Conservation (phyloP, 805 yeast species). For the Suhomyces sp. region DNA sequence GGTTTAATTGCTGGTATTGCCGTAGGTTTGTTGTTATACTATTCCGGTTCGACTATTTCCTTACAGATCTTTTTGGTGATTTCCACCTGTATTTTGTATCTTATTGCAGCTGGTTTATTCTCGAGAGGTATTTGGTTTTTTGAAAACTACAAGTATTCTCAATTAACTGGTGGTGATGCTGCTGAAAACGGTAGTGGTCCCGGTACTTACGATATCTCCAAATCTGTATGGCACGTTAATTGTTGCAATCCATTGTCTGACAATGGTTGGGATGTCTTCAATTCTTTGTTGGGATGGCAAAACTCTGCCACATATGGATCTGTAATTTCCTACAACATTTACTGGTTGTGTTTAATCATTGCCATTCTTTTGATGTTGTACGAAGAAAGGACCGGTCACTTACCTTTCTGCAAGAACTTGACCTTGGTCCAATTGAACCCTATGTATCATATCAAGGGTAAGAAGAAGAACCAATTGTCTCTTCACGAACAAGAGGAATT, state of each 20-base stretch:
- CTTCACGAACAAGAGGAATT: slow-evolving; percentile 33
- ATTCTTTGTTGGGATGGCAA: slow-evolving; percentile 95
- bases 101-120: slow-evolving; percentile 89
- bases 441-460: slow-evolving; percentile 32
- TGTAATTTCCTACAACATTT: slow-evolving; percentile 79
- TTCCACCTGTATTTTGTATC: slow-evolving; percentile 85
- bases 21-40: slow-evolving; percentile 71
- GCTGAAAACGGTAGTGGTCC: slow-evolving; percentile 92
- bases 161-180: slow-evolving; percentile 88
- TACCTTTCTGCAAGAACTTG: slow-evolving; percentile 59
- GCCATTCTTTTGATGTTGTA: slow-evolving; percentile 61
- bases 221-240: slow-evolving; percentile 92
- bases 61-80: slow-evolving; percentile 81
- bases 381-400: slow-evolving; percentile 82
- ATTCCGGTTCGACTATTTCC: slow-evolving; percentile 79
- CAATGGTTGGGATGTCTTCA: slow-evolving; percentile 97
- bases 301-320: slow-evolving; percentile 94
- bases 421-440: slow-evolving; percentile 33
- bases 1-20: slow-evolving; percentile 78
- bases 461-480: slow-evolving; percentile 32
- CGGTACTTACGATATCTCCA: slow-evolving; percentile 82
- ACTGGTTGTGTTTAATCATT: slow-evolving; percentile 73
- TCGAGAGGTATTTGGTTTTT: slow-evolving; percentile 93
- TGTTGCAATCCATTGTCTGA: slow-evolving; percentile 93
- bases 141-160: slow-evolving; percentile 63